Conservation (phyloP, 2,329 filamentous ascomycete genomes). For the Magnaporthiopsis poae region DNA sequence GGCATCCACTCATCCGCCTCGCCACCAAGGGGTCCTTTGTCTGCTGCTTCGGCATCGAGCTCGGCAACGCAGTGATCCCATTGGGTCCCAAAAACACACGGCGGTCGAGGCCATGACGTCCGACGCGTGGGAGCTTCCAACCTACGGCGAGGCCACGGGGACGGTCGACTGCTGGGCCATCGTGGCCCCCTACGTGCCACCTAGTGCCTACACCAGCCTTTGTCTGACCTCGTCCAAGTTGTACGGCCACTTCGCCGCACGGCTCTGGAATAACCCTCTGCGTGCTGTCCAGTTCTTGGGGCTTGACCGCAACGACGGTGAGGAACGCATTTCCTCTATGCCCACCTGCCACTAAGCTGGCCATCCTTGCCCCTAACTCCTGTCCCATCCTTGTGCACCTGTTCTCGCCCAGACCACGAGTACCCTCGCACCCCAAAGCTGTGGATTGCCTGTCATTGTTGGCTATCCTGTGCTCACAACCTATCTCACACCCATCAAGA, state of each 20-base stretch:
- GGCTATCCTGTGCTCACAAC: background rate
- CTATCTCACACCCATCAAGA: slow-evolving; percentile 25
- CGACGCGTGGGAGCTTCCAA: slow-evolving; percentile 30
- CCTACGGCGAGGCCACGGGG: slow-evolving; percentile 41
- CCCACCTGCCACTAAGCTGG: background rate
- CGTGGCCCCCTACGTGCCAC: slow-evolving; percentile 33
- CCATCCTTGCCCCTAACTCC: background rate
- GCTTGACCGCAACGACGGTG: slow-evolving; percentile 28
- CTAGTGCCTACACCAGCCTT: slow-evolving; percentile 32
- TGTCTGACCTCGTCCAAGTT: slow-evolving; percentile 40
- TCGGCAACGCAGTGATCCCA: background rate
- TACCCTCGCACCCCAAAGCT: background rate
- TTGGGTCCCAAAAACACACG: too few species aligned
- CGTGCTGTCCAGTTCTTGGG: slow-evolving; percentile 27
- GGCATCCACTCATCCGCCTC: background rate
- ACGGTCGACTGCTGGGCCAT: slow-evolving; percentile 39
- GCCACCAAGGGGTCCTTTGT: too few species aligned
- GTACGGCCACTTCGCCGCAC: slow-evolving; percentile 39
- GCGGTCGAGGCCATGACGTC: background rate
- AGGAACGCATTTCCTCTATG: slow-evolving; percentile 6
- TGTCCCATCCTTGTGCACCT: background rate
- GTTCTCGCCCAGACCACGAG: background rate
- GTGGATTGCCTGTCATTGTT: background rate
- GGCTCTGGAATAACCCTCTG: slow-evolving; percentile 43
- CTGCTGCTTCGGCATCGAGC: background rate